phyloP scores from a whole-genome alignment of 2,329 filamentous ascomycete species.

The Trichoderma oligosporum region DNA sequence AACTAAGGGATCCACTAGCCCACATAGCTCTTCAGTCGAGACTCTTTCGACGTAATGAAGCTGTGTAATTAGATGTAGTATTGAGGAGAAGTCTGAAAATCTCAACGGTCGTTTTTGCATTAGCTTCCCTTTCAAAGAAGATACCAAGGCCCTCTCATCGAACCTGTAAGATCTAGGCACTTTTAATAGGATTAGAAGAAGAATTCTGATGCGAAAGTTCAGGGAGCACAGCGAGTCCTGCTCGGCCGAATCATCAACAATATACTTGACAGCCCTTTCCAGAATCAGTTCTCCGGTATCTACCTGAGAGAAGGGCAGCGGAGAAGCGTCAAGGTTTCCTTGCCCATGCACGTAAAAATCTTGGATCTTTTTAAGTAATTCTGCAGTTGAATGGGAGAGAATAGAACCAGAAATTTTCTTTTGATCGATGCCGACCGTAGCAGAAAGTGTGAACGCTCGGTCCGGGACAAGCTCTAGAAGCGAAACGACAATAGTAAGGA shows the following conservation, averaged over 20 bases:
- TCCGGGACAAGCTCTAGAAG: slow-evolving; percentile 63
- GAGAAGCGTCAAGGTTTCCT: slow-evolving; percentile 61
- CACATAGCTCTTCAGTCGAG: slow-evolving; percentile 49
- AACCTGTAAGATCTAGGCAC: slow-evolving; percentile 41
- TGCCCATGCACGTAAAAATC: slow-evolving; percentile 68
- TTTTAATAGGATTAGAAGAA: slow-evolving; percentile 57
- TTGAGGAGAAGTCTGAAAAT: slow-evolving; percentile 56
- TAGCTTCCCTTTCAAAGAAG: slow-evolving; percentile 49
- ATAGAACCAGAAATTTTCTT: slow-evolving; percentile 18
- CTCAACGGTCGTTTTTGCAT: slow-evolving; percentile 36
- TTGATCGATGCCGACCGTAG: slow-evolving; percentile 18
- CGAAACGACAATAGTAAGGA: slow-evolving; percentile 49
- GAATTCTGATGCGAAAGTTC: slow-evolving; percentile 55
- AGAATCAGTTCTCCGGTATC: slow-evolving; percentile 61
- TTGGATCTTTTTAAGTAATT: slow-evolving; percentile 58
- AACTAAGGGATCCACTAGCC: slow-evolving; percentile 65
- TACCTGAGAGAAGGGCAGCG: slow-evolving; percentile 55
- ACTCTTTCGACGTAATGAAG: slow-evolving; percentile 54
- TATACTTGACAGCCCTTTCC: slow-evolving; percentile 53
- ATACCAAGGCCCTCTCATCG: slow-evolving; percentile 47
- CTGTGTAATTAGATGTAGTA: slow-evolving; percentile 55
- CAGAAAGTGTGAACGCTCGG: slow-evolving; percentile 50
- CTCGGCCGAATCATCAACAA: slow-evolving; percentile 45
- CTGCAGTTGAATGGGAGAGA: slow-evolving; percentile 32
- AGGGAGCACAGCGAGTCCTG: slow-evolving; percentile 44